phyloP scores from a whole-genome alignment of 257 asterid genomes.

The Galeopsis tetrahit region DNA sequence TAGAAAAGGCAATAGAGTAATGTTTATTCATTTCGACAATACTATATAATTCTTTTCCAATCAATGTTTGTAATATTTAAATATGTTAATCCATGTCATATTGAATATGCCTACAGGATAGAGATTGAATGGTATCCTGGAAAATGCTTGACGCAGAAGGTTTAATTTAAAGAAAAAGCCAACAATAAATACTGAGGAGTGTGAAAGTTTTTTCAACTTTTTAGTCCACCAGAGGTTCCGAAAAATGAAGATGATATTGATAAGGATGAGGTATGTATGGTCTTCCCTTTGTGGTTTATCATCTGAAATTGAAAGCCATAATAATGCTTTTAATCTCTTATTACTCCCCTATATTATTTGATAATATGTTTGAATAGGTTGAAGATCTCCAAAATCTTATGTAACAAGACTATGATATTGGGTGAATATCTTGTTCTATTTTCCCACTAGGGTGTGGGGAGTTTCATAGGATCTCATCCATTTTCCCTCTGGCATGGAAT shows the following conservation, averaged over 20 bases:
- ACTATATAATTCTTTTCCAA: not conserved
- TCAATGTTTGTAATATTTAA: not conserved
- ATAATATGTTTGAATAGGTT: slow-evolving; percentile 46
- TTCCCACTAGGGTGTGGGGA: not conserved
- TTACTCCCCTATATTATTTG: slow-evolving; percentile 19
- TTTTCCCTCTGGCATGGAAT: not conserved
- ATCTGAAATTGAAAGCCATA: not conserved
- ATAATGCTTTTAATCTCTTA: not conserved
- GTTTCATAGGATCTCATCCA: not conserved
- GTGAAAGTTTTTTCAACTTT: slow-evolving; percentile 87
- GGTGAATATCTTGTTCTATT: slow-evolving; percentile 49
- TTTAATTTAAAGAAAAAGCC: slow-evolving; percentile 67
- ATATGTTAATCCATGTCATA: slow-evolving; percentile 3
- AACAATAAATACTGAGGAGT: slow-evolving; percentile 59
- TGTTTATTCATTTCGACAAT: not conserved
- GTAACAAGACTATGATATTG: slow-evolving; percentile 88
- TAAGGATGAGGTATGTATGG: slow-evolving; percentile 56
- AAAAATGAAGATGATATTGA: slow-evolving; percentile 69
- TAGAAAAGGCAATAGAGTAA: slow-evolving; percentile 83
- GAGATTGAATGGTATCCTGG: slow-evolving; percentile 77
- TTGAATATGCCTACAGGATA: slow-evolving; percentile 52
- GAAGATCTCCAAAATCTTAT: slow-evolving; percentile 71
- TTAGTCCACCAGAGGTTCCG: slow-evolving; percentile 77
- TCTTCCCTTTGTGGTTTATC: not conserved
- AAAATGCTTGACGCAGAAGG: slow-evolving; percentile 72